Conservation (phyloP, 2,329 filamentous ascomycete species). For the Orbilia ellipsospora region DNA sequence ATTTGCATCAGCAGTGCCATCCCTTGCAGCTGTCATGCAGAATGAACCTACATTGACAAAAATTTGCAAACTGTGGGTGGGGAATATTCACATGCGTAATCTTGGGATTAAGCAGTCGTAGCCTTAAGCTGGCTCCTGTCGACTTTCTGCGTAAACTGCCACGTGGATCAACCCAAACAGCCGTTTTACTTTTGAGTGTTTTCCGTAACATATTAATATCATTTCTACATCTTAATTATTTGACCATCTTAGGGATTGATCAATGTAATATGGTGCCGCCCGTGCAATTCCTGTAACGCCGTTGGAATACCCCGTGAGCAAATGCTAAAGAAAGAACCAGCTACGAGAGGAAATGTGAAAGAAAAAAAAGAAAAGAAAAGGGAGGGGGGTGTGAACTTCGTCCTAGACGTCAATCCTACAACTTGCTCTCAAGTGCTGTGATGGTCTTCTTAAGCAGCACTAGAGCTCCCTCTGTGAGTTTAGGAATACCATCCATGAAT, state of each 20-base stretch:
- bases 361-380: slow-evolving; percentile 8
- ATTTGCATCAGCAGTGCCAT: slow-evolving; percentile 22
- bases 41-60: neutral
- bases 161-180: slow-evolving; percentile 24
- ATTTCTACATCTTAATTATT: too few relatives aligned
- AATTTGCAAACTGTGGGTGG: neutral
- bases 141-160: slow-evolving; percentile 11
- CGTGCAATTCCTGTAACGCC: slow-evolving; percentile 49
- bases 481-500: slow-evolving; percentile 64
- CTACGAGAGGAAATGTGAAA: slow-evolving; percentile 12
- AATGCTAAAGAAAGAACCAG: slow-evolving; percentile 33
- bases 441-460: slow-evolving; percentile 62
- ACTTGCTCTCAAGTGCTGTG: slow-evolving; percentile 33
- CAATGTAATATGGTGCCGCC: too few relatives aligned
- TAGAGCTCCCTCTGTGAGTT: slow-evolving; percentile 66
- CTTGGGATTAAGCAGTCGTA: neutral
- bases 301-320: slow-evolving; percentile 32
- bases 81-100: neutral
- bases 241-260: slow-evolving; percentile 17
- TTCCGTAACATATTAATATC: too few relatives aligned
- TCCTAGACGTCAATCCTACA: neutral
- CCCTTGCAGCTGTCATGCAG: neutral
- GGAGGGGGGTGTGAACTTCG: neutral
- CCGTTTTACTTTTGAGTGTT: slow-evolving; percentile 15
- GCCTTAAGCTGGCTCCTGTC: neutral